Evolutionary conservation across 164 flowering plant species (phyloP), one percentile per base, ranked within the genome.

Genomic region (Kalanchoe fedtschenkoi): DNA sequence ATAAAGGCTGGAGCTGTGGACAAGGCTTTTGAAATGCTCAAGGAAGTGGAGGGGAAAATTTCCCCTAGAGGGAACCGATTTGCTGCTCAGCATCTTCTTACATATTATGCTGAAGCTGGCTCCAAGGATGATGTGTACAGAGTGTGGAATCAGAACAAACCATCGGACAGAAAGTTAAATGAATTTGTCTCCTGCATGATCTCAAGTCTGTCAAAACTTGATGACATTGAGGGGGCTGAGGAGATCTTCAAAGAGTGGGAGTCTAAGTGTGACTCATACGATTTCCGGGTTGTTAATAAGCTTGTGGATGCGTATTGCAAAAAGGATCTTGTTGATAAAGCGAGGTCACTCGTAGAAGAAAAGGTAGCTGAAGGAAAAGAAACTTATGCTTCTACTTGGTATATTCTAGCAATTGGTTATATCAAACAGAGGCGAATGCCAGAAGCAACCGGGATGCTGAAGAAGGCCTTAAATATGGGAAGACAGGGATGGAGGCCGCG

Each of bases 211-310:
- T 17, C 63, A 55, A 77, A 78, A 70, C 43, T 78, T 33, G 75
- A 72, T 56, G 81, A 80, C 66, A 44, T 73, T 29, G 69, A 70
- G 30, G 75, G 80, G 38, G 81, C 73, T 30, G 78, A 75, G 75
- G 66, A 58, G 54, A 62, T 76, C 26, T 66, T 70, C 14, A 65
- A 43, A 24, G 78, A 76, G 29, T 78, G 81, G 81, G 73, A 71
- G 38, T 62, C 70, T 10, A 61, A 42, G 16, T 6, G 46, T 10
- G 39, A 61, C 6, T 19, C 9, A 8, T 72, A 41, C 41, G 82
- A 78, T 32, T 17, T 62, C 21, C 63, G 70, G 28, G 37, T 81
- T 39, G 72, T 73, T 15, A 60, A 65, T 38, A 1, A 67, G 35
- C 16, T 82, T 41, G 53, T 82, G 15, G 39, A 30, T 65, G 73